Evolutionary conservation across 1,139 yeast species (phyloP).

Genomic region (Suhomyces panamericanus): DNA sequence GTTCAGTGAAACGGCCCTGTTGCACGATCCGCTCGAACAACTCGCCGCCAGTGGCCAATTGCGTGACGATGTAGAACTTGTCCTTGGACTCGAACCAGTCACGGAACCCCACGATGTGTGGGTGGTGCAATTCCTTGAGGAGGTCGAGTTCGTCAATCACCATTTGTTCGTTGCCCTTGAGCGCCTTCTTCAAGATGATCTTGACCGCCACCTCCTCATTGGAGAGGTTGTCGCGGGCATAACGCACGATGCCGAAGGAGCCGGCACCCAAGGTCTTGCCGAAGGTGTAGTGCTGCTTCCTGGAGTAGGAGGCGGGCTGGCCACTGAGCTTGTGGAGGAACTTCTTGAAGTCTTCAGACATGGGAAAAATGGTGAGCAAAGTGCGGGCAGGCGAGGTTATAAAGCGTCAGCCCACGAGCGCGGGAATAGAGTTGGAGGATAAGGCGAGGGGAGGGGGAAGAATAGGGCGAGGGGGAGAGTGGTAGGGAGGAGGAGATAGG

Average conservation of each 20-base stretch:
- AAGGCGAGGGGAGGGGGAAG: neutral
- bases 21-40: conserved; percentile 79
- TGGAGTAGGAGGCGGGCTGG: conserved; percentile 68
- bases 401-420: too few species aligned
- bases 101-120: conserved; percentile 77
- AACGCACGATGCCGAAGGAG: conserved; percentile 83
- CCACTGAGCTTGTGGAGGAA: conserved; percentile 59
- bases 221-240: conserved; percentile 60
- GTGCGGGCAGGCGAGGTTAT: too few species aligned
- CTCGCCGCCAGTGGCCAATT: conserved; percentile 89
- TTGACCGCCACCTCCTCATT: conserved; percentile 82
- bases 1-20: conserved; percentile 78
- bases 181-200: conserved; percentile 76
- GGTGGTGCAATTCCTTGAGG: conserved; percentile 65
- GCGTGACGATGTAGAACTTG: conserved; percentile 72
- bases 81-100: conserved; percentile 90
- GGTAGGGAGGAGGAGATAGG: neutral
- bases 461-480: neutral
- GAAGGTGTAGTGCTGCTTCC: conserved; percentile 66
- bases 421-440: neutral
- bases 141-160: conserved; percentile 75
- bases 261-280: conserved; percentile 90
- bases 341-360: conserved; percentile 27
- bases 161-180: conserved; percentile 71
- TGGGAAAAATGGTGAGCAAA: neutral